These are phyloP conservation scores for Kazachstania viticola DNA, from an alignment of 805 yeast genomes.

Conservation along the genomic window DNA sequence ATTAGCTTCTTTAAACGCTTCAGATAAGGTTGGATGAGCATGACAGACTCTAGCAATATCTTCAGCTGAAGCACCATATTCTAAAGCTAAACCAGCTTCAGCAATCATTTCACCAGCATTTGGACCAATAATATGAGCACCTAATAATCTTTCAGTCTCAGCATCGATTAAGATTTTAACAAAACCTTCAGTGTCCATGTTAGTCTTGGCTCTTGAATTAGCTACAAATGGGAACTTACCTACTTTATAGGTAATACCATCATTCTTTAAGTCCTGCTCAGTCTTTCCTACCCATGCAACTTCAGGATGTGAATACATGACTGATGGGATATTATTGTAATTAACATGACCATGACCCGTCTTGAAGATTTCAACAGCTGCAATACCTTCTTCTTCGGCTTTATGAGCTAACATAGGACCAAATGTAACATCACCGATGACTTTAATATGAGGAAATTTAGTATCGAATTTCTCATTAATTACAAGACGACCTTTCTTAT, in stretches of 20 bases:
- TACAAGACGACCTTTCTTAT: slow-evolving; percentile 84
- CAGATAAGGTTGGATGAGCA: slow-evolving; percentile 96
- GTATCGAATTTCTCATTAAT: slow-evolving; percentile 91
- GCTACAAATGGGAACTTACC: slow-evolving; percentile 99
- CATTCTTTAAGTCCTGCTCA: slow-evolving; percentile 88
- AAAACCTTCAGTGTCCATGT: slow-evolving; percentile 92
- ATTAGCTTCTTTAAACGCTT: slow-evolving; percentile 97
- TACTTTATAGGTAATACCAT: slow-evolving; percentile 80
- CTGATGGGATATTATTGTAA: slow-evolving; percentile 95
- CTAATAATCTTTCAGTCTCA: slow-evolving; percentile 91
- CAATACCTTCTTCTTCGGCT: slow-evolving; percentile 99
- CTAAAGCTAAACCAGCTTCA: slow-evolving; percentile 94
- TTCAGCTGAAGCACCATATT: slow-evolving; percentile 97
- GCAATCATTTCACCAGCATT: slow-evolving; percentile 99
- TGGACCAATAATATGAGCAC: slow-evolving; percentile 95
- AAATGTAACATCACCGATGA: slow-evolving; percentile 95
- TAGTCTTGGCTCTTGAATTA: slow-evolving; percentile 98
- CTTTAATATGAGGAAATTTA: slow-evolving; percentile 85
- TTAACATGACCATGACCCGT: slow-evolving; percentile 95
- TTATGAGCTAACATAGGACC: slow-evolving; percentile 99
- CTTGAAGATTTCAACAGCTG: slow-evolving; percentile 92
- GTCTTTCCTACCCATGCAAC: slow-evolving; percentile 98
- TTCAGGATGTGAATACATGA: slow-evolving; percentile 99
- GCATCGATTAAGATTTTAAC: slow-evolving; percentile 94
- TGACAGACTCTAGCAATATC: slow-evolving; percentile 96